Conservation (phyloP, 1,139 yeast genomes). For the Sugiyamaella neomexicana region DNA sequence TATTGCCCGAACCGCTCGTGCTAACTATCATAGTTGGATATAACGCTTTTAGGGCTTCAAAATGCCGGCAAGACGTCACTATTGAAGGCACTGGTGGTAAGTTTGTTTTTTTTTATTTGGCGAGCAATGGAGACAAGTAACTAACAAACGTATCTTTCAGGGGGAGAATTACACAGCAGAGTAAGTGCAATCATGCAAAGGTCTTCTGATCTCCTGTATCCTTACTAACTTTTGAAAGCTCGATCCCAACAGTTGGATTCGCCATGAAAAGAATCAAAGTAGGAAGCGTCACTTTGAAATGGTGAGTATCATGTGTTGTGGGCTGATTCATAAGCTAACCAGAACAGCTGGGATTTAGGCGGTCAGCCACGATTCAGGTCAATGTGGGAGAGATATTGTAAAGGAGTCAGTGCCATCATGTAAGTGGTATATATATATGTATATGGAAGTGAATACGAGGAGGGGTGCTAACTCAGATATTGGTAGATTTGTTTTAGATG, state of each 20-base stretch:
- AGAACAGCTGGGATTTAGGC: slow-evolving; percentile 43
- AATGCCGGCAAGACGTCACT: slow-evolving; percentile 45
- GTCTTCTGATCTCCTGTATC: no score
- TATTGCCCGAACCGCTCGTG: no score
- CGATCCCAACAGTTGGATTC: slow-evolving; percentile 46
- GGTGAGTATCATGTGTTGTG: slow-evolving; percentile 29
- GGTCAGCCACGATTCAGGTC: slow-evolving; percentile 45
- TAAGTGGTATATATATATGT: slow-evolving; percentile 21
- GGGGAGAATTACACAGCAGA: slow-evolving; percentile 42
- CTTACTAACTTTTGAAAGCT: slow-evolving; percentile 26
- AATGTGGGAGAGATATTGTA: slow-evolving; percentile 47
- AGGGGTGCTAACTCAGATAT: background rate
- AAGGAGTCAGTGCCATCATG: slow-evolving; percentile 44
- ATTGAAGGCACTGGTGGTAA: slow-evolving; percentile 37
- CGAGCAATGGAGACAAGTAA: background rate
- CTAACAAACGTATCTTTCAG: slow-evolving; percentile 18
- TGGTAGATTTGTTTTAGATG: slow-evolving; percentile 39
- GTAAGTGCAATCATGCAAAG: slow-evolving; percentile 28
- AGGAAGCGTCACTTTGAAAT: slow-evolving; percentile 44
- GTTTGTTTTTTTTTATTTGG: slow-evolving; percentile 18
- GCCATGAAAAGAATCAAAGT: slow-evolving; percentile 42
- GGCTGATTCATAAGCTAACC: background rate
- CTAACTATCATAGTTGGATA: slow-evolving; percentile 36
- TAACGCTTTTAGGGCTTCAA: slow-evolving; percentile 44
- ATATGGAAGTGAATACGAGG: background rate